Conservation (phyloP, 2,329 filamentous ascomycete genomes). For the Fusarium sp. region DNA sequence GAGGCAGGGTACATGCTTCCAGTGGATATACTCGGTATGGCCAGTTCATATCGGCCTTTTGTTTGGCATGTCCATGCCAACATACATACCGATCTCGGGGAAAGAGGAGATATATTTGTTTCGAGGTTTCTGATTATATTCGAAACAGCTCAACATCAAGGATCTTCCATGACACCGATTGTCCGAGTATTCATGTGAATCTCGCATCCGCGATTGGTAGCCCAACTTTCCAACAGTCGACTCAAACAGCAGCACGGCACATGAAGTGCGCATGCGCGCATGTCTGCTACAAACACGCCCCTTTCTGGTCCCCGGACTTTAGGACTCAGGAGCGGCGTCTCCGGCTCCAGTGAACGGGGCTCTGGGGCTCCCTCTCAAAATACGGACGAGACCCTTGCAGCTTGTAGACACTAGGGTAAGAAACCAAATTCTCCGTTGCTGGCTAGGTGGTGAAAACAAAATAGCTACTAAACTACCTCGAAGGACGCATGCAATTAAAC, state of each 20-base stretch:
- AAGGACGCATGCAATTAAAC: too few relatives aligned
- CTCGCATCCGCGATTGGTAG: background rate
- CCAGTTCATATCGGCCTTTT: too few relatives aligned
- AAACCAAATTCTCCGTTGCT: slow-evolving; percentile 14
- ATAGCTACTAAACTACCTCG: background rate
- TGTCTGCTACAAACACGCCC: slow-evolving; percentile 36
- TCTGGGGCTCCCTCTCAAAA: slow-evolving; percentile 10
- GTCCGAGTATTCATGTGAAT: background rate
- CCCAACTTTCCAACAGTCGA: background rate
- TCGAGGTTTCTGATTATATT: background rate
- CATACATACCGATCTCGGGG: background rate
- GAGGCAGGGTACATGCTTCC: slow-evolving; percentile 6
- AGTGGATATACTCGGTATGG: too few relatives aligned
- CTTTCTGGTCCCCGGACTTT: slow-evolving; percentile 47
- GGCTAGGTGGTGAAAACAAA: slow-evolving; percentile 11
- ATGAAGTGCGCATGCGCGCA: background rate
- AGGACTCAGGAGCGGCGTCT: slow-evolving; percentile 37
- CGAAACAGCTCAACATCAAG: background rate
- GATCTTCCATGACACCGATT: background rate
- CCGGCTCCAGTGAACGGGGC: slow-evolving; percentile 31
- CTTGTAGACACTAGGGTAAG: background rate
- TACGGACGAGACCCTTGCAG: slow-evolving; percentile 12
- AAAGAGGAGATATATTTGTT: background rate
- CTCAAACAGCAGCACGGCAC: background rate
- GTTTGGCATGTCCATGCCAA: background rate